Evolutionary conservation across 78 protist species (phyloP), one percentile per base, ranked within the genome.

Genomic region (Dictyostelium capitatum): DNA sequence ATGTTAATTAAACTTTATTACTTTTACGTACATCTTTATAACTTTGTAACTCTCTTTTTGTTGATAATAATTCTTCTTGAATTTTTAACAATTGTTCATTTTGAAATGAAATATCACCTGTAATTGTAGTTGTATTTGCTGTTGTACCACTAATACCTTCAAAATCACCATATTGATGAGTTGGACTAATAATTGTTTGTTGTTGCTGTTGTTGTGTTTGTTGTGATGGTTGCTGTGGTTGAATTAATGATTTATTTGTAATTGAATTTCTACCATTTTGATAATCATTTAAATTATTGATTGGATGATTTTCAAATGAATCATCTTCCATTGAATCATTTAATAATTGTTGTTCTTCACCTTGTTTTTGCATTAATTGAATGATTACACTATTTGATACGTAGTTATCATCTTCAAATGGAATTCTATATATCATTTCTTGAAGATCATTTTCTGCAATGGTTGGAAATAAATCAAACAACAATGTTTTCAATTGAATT

Each of bases 311-410:
- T 67, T 67, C 43, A 67, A 67, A 67, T 4, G 15, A 43, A 32
- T 32, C 75, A 32, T 28, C 25, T 32, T 67, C 75, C 17, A 67
- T 28, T 30, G 23, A 15, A 67, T 67, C 75, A 32, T 62, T 23
- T 23, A 62, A 23, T 62, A 32, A 62, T 62, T 62, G 32, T 37
- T 37, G 43, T 37, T 8, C 15, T 17, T 67, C 4, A 67, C 30
- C 50, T 32, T 67, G 48, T 67, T 67, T 67, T 25, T 67, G 25
- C 75, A 67, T 67, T 32, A 67, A 67, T 30, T 11, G 6, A 32
- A 67, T 67, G 10, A 67, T 32, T 28, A 32, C 75, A 67, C 20
- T 67, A 67, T 67, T 67, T 67, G 75, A 25, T 67, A 67, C 75
- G 23, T 32, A 32, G 1, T 47, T 47, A 67, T 67, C 43, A 6